Conservation (phyloP, 2,329 filamentous ascomycete species). For the Ilyonectria sp. region DNA sequence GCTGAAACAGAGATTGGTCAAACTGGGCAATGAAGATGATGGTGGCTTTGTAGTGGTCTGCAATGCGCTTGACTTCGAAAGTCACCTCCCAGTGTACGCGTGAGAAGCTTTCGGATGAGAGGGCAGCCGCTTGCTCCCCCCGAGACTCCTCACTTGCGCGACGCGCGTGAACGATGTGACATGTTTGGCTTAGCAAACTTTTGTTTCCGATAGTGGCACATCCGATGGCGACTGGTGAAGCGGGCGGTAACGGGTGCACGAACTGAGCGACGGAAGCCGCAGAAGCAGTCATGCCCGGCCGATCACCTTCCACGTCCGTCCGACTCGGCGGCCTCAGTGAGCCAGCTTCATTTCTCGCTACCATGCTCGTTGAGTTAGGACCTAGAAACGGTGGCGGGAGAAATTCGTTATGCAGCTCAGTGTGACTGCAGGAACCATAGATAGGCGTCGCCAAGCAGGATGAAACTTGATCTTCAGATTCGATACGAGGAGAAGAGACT, state of each 20-base stretch:
- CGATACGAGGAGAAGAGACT: no score
- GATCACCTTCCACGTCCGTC: not conserved
- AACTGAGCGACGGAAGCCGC: not conserved
- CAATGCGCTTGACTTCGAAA: slow-evolving; percentile 3
- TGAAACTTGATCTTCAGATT: slow-evolving; percentile 1
- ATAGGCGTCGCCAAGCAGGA: slow-evolving; percentile 3
- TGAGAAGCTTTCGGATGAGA: not conserved
- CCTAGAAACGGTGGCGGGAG: not conserved
- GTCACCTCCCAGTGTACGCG: slow-evolving; percentile 3
- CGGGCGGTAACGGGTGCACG: not conserved
- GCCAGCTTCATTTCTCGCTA: not conserved
- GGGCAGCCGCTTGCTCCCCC: not conserved
- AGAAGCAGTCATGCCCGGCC: not conserved
- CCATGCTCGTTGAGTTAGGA: slow-evolving; percentile 1
- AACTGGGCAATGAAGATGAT: slow-evolving; percentile 1
- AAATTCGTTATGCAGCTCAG: not conserved
- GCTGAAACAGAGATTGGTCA: slow-evolving; percentile 3
- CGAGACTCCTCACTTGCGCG: not conserved
- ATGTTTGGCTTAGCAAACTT: not conserved
- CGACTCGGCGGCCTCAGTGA: slow-evolving; percentile 3
- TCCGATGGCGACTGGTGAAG: slow-evolving; percentile 1
- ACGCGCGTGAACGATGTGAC: not conserved
- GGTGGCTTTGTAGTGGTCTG: not conserved
- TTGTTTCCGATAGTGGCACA: not conserved
- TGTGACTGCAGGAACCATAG: not conserved